Evolutionary conservation across 768 basidiomycete genomes (phyloP), one percentile per base, ranked within the genome.

Genomic region (Termitomyces sp.): DNA sequence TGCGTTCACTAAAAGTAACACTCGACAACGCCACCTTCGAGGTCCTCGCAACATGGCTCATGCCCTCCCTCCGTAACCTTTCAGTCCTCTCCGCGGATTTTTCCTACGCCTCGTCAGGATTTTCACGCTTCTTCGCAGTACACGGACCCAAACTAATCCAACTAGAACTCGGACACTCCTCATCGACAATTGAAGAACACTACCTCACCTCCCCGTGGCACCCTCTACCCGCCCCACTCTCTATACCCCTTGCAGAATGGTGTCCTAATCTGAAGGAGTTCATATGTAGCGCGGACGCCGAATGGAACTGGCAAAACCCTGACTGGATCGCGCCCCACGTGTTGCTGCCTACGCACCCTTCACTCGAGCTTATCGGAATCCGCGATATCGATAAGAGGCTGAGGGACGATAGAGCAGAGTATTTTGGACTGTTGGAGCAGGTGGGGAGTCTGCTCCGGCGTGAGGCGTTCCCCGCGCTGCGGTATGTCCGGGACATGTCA

Each of bases 291-390:
- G 88, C 89, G 1, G 87, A 90, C 60, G 88, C 88, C 0, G 88
- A 88, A 65, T 91, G 89, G 89, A 87, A 89, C 61, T 90, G 89
- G 89, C 79, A 84, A 63, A 78, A 75, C 54, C 89, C 89, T 0
- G 88, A 91, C 66, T 90, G 88, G 89, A 89, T 90, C 65, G 86
- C 89, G 15, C 87, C 89, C 3, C 89, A 91, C 57, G 77, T 88
- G 42, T 73, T 91, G 6, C 77, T 91, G 22, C 86, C 88, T 18
- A 68, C 82, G 1, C 89, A 91, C 66, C 79, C 82, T 0, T 74
- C 73, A 7, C 69, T 91, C 12, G 72, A 83, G 68, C 76, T 89
- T 55, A 90, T 90, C 57, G 89, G 86, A 9, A 84, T 91, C 58
- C 78, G 87, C 20, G 87, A 87, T 63, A 83, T 90, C 66, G 85